A percentile compares a stretch with the other conserved stretches of the same genome.
These are phyloP conservation scores for Nematodospora valgi DNA, from an alignment of 805 yeast species.

Conservation along the genomic window DNA sequence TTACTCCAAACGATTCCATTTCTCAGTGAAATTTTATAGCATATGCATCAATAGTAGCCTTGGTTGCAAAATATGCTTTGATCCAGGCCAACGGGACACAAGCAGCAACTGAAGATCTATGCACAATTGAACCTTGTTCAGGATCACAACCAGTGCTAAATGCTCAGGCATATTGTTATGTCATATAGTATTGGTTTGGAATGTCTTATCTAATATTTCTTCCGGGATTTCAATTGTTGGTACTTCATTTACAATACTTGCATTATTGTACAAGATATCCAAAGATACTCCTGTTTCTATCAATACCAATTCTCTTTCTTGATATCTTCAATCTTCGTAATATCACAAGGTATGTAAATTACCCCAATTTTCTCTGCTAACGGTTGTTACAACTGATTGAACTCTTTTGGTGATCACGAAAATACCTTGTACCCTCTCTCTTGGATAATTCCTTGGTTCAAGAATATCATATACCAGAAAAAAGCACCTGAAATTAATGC, in stretches of 20 bases:
- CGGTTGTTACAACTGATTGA: slow-evolving; percentile 46
- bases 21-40: slow-evolving; percentile 33
- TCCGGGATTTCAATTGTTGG: slow-evolving; percentile 30
- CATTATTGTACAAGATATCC: slow-evolving; percentile 40
- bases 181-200: slow-evolving; percentile 37
- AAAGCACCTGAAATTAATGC: slow-evolving; percentile 55
- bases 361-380: slow-evolving; percentile 30
- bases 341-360: slow-evolving; percentile 32
- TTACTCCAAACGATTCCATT: slow-evolving; percentile 35
- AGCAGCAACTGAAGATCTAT: slow-evolving; percentile 36
- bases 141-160: slow-evolving; percentile 27
- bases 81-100: slow-evolving; percentile 32
- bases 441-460: slow-evolving; percentile 41
- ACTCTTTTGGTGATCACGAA: slow-evolving; percentile 59
- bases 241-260: slow-evolving; percentile 30
- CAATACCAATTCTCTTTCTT: slow-evolving; percentile 17
- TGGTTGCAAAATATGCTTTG: slow-evolving; percentile 33
- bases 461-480: slow-evolving; percentile 48
- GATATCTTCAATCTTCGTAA: slow-evolving; percentile 28
- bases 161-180: slow-evolving; percentile 34
- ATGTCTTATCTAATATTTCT: slow-evolving; percentile 16
- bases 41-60: slow-evolving; percentile 37
- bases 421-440: slow-evolving; percentile 53
- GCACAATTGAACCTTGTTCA: slow-evolving; percentile 34
- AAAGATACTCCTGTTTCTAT: slow-evolving; percentile 29